Conservation (phyloP, 2,329 filamentous ascomycete genomes). For the Cercospora janseana region DNA sequence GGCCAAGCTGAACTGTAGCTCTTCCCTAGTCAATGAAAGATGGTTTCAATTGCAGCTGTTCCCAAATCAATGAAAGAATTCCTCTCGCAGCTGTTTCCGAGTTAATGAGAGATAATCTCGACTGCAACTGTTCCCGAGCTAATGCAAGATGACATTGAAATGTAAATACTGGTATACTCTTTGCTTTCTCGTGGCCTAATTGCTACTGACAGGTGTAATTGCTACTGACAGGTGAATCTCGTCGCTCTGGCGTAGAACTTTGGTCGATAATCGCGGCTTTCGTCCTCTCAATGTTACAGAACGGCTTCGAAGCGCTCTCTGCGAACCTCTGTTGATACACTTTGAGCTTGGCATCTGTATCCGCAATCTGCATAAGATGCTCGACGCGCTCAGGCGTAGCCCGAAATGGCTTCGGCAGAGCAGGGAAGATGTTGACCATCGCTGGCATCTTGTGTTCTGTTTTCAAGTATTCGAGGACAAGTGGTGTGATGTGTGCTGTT, state of each 20-base stretch:
- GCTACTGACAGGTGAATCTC: neutral
- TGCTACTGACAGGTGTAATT: neutral
- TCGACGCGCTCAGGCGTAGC: slow-evolving; percentile 33
- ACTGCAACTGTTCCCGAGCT: neutral
- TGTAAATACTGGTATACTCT: no score
- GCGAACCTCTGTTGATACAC: slow-evolving; percentile 18
- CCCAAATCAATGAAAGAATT: no score
- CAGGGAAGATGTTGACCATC: slow-evolving; percentile 26
- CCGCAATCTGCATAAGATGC: slow-evolving; percentile 19
- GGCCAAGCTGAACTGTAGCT: no score
- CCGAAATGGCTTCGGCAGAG: slow-evolving; percentile 35
- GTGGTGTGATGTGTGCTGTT: slow-evolving; percentile 32
- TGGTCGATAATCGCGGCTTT: neutral
- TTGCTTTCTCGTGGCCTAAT: no score
- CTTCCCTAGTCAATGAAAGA: no score
- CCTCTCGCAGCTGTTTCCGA: no score
- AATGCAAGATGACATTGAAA: no score
- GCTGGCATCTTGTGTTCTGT: slow-evolving; percentile 26
- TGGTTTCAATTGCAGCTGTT: no score
- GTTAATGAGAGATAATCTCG: neutral
- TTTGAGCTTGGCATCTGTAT: slow-evolving; percentile 19
- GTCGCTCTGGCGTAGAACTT: neutral
- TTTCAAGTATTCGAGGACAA: slow-evolving; percentile 29
- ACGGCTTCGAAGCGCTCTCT: slow-evolving; percentile 22
- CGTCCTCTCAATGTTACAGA: slow-evolving; percentile 15